Conservation (phyloP, 1,139 yeast species). For the Groenewaldozyma sp. region DNA sequence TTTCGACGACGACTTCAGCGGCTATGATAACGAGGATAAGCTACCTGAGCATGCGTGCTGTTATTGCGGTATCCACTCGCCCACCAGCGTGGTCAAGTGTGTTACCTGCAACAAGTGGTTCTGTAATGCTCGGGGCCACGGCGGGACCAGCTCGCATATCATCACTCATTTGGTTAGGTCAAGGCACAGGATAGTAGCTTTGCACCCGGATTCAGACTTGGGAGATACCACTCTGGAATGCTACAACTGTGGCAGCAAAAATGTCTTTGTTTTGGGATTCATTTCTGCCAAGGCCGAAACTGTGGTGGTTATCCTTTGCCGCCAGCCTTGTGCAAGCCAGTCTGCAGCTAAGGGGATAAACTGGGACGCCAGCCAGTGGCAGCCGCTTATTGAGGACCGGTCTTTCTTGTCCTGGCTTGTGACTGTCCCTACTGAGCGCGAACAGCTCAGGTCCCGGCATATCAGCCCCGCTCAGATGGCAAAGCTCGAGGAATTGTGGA, state of each 20-base stretch:
- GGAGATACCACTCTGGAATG: constrained; percentile 86
- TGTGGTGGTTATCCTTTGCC: constrained; percentile 77
- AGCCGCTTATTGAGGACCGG: constrained; percentile 71
- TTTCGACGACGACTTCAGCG: constrained; percentile 13
- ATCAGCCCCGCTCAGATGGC: constrained; percentile 60
- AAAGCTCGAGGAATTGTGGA: constrained; percentile 76
- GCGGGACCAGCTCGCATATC: constrained; percentile 63
- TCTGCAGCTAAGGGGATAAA: constrained; percentile 40
- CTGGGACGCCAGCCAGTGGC: constrained; percentile 92
- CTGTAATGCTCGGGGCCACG: constrained; percentile 65
- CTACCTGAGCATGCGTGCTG: constrained; percentile 29
- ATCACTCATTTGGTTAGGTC: constrained; percentile 79
- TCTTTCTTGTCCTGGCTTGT: constrained; percentile 79
- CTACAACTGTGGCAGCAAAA: constrained; percentile 79
- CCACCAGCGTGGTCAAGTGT: constrained; percentile 67
- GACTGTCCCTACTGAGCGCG: constrained; percentile 57
- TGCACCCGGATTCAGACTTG: constrained; percentile 73
- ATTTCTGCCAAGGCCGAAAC: constrained; percentile 83
- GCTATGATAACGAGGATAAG: constrained; percentile 11
- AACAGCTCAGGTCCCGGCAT: constrained; percentile 43
- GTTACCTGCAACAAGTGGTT: constrained; percentile 79
- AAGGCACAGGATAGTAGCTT: constrained; percentile 62
- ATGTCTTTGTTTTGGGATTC: constrained; percentile 76
- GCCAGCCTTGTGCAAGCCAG: constrained; percentile 78
- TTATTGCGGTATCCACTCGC: constrained; percentile 69